Percentiles rank a stretch among this genome's conserved stretches.
phyloP scores from a whole-genome alignment of 2,329 filamentous ascomycete genomes.

The Alternaria angustiovoidea region DNA sequence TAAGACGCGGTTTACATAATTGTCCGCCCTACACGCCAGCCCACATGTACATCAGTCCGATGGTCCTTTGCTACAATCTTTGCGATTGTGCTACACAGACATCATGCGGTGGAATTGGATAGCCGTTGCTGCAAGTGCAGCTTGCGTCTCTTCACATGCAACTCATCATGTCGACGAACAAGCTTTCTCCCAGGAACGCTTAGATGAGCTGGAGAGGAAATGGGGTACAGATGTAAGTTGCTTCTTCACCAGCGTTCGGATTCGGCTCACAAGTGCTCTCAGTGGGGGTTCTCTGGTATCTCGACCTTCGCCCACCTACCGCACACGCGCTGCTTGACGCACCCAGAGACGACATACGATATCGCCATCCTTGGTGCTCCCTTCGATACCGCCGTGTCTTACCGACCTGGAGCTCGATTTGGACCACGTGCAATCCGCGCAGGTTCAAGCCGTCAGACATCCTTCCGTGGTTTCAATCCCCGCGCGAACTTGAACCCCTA shows the following conservation, averaged over 20 bases:
- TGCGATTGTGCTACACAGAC: background rate
- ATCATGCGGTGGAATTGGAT: slow-evolving; percentile 32
- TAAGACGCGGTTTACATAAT: slow-evolving; percentile 45
- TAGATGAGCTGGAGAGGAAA: slow-evolving; percentile 49
- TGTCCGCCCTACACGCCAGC: slow-evolving; percentile 24
- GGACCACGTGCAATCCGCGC: slow-evolving; percentile 87
- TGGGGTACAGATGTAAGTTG: slow-evolving; percentile 52
- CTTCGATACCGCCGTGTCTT: slow-evolving; percentile 60
- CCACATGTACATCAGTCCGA: slow-evolving; percentile 8
- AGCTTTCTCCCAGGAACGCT: slow-evolving; percentile 38
- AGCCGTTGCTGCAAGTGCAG: slow-evolving; percentile 23
- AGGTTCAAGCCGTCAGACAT: slow-evolving; percentile 81
- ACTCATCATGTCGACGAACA: slow-evolving; percentile 41
- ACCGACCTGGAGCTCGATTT: slow-evolving; percentile 67
- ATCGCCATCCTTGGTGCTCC: slow-evolving; percentile 60
- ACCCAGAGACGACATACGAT: slow-evolving; percentile 55
- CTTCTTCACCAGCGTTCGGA: background rate
- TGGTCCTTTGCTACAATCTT: background rate
- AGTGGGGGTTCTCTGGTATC: slow-evolving; percentile 77
- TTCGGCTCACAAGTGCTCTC: slow-evolving; percentile 17
- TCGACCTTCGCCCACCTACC: slow-evolving; percentile 61
- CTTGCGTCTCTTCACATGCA: slow-evolving; percentile 35
- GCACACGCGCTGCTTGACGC: slow-evolving; percentile 58
- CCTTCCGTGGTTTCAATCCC: slow-evolving; percentile 82
- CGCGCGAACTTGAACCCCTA: slow-evolving; percentile 87